Evolutionary conservation across 2,329 filamentous ascomycete genomes (phyloP), one percentile per base, ranked within the genome.

Genomic region (Fusarium chuoi): DNA sequence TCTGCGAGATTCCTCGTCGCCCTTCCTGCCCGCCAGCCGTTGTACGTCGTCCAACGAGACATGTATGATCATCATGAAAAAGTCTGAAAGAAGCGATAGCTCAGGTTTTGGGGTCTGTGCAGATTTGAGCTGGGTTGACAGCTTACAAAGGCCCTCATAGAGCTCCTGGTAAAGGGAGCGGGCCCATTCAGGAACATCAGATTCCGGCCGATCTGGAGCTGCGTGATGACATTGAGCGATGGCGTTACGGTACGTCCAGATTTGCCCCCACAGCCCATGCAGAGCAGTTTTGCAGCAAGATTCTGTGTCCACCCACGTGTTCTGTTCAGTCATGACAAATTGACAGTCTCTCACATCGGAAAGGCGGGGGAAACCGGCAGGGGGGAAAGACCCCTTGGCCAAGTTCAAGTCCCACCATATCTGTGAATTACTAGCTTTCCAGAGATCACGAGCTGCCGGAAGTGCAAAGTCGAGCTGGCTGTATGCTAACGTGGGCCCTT

Each of bases 21-120:
- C 75, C 24, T 73, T 74, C 38, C 65, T 71, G 22, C 74, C 73
- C 17, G 76, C 62, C 26, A 78, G 63, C 13, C 65, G 60, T 49
- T 76, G 76, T 33, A 78, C 33, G 30, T 77, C 73, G 48, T 74
- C 65, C 13, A 73, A 64, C 22, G 76, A 75, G 41, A 78, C 64
- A 65, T 78, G 74, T 5, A 78, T 71, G 13, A 68, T 65, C 76
- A 78, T 78, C 76, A 77, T 77, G 24, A 78, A 73, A 35, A 78
- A 42, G 58, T 78, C 76, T 24, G 68, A 75, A 60, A 78, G 52
- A 14, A 78, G 65, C 20, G 56, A 62, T 41, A 76, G 66, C 49
- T 73, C 75, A 12, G 64, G 52, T 30, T 62, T 60, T 26, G 57
- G 30, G 11, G 28, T 59, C 44, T 60, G 63, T 42, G 45, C 42